A percentile compares a stretch with the other conserved stretches of the same genome.
Conservation (phyloP, 1,139 yeast genomes). For the Blastobotrys serpentis region DNA sequence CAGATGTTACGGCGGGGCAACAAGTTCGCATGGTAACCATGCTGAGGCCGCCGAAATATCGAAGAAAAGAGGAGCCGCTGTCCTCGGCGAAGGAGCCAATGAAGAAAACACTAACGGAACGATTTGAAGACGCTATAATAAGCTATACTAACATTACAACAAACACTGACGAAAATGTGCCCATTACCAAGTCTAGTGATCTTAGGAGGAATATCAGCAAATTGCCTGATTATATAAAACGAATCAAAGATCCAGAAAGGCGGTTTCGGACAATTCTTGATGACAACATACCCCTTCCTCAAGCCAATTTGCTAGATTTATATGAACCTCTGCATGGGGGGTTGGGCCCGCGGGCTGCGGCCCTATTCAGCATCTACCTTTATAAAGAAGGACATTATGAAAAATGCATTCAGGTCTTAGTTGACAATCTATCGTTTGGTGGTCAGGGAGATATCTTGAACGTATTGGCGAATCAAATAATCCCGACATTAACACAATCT, state of each 20-base stretch:
- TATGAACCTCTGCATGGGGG: conserved; percentile 16
- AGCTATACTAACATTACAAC: neutral
- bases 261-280: conserved; percentile 13
- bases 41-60: neutral
- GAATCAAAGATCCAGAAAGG: neutral
- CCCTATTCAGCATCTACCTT: conserved; percentile 16
- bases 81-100: neutral
- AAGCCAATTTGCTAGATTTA: conserved; percentile 7
- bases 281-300: neutral
- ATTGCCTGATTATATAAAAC: conserved; percentile 6
- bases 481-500: conserved; percentile 17
- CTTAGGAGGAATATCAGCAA: neutral
- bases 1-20: conserved; percentile 12
- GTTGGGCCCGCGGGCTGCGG: conserved; percentile 15
- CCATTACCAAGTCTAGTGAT: no score
- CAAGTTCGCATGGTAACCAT: conserved; percentile 6
- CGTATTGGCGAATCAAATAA: conserved; percentile 17
- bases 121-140: neutral
- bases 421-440: conserved; percentile 20
- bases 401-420: conserved; percentile 15
- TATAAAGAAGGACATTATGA: conserved; percentile 18
- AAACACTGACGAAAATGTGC: neutral
- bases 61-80: neutral
- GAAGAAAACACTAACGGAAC: neutral
- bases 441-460: conserved; percentile 12